These are phyloP conservation scores for Eucalyptus erythrocorys DNA, from an alignment of 345 rosid species.

Conservation along the genomic window DNA sequence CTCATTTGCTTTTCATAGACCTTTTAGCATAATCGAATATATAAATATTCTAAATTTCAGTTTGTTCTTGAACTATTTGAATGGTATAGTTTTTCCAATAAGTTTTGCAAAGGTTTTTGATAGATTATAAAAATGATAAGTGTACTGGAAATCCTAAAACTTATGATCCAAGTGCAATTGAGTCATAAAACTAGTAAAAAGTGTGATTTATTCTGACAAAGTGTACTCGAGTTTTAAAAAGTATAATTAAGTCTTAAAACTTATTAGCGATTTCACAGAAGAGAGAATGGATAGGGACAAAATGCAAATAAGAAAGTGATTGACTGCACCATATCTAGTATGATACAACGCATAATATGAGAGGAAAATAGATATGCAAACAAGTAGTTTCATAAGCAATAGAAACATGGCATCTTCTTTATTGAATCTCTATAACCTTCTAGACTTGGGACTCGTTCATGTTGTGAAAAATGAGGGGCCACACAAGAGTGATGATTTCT, in stretches of 20 bases:
- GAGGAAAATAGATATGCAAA: not conserved
- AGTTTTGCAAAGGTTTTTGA: too few species aligned
- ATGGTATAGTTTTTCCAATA: too few species aligned
- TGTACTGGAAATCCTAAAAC: too few species aligned
- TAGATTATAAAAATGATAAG: too few species aligned
- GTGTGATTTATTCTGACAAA: fast-evolving
- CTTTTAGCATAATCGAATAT: not conserved
- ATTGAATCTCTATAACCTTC: not conserved
- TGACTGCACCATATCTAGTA: not conserved
- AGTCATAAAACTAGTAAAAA: too few species aligned
- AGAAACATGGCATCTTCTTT: not conserved
- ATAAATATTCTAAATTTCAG: too few species aligned
- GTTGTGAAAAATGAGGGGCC: not conserved
- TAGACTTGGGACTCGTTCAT: not conserved
- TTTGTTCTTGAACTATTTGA: not conserved
- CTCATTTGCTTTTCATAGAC: not conserved
- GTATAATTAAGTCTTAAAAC: too few species aligned
- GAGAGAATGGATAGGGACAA: not conserved
- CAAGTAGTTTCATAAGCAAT: not conserved
- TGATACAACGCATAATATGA: not conserved
- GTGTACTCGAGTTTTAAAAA: too few species aligned
- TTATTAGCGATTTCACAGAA: not conserved
- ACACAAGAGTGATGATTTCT: not conserved
- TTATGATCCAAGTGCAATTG: too few species aligned
- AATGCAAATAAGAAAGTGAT: not conserved